Evolutionary conservation across 2,329 filamentous ascomycete species (phyloP).

Genomic region (Arthrinium phaeospermum): DNA sequence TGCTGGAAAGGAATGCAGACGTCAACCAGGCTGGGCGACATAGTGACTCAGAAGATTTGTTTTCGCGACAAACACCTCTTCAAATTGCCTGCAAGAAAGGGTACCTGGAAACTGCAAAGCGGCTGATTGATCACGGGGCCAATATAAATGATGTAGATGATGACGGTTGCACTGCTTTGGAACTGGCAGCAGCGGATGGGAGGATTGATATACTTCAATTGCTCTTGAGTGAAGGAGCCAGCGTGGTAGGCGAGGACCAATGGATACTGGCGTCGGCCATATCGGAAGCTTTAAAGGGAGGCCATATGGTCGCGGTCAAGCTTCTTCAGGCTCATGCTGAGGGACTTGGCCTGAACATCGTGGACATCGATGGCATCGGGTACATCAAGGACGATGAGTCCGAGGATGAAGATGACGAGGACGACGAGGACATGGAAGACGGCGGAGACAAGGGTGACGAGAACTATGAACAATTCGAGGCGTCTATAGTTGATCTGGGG

Average conservation of each 20-base stretch:
- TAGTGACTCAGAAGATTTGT: accelerated
- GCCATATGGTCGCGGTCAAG: neutral
- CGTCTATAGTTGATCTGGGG: too few relatives aligned
- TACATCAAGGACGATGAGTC: too few relatives aligned
- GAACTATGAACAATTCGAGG: too few relatives aligned
- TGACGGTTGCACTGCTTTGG: neutral
- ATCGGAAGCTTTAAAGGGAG: neutral
- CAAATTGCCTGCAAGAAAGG: neutral
- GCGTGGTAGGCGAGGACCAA: neutral
- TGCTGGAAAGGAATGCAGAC: neutral
- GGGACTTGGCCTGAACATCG: neutral
- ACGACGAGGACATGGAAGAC: too few relatives aligned
- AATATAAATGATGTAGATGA: neutral
- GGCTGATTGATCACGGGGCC: neutral
- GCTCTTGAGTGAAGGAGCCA: neutral
- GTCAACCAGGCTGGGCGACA: neutral
- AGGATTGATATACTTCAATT: neutral
- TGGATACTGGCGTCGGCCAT: neutral
- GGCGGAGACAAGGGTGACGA: too few relatives aligned
- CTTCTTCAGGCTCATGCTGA: neutral
- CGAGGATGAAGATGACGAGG: too few relatives aligned
- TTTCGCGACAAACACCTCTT: neutral
- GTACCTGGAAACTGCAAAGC: neutral
- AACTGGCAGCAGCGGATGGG: neutral
- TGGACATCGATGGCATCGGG: too few relatives aligned